Evolutionary conservation across 2,329 filamentous ascomycete genomes (phyloP).

Genomic region (Neurospora crassa): DNA sequence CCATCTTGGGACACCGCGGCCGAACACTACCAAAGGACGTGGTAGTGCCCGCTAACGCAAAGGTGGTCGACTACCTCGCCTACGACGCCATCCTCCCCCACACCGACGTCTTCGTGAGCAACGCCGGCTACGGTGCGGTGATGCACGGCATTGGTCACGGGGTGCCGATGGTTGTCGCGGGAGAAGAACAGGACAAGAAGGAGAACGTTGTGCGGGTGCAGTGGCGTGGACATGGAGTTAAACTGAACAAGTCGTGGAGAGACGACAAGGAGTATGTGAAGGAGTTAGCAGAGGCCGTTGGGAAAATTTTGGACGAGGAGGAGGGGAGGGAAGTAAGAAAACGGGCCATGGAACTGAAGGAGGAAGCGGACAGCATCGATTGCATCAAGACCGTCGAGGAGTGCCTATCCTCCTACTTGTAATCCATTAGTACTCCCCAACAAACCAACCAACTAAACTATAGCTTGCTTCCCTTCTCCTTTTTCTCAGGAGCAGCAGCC

Average conservation of each 20-base stretch:
- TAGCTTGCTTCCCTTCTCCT: constrained; percentile 5
- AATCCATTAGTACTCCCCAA: neutral
- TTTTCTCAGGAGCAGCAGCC: constrained; percentile 13
- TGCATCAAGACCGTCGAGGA: constrained; percentile 22
- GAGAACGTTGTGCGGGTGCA: constrained; percentile 27
- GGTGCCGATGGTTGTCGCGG: constrained; percentile 30
- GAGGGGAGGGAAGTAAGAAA: constrained; percentile 17
- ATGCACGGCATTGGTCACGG: constrained; percentile 30
- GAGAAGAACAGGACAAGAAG: constrained; percentile 32
- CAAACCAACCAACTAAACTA: neutral
- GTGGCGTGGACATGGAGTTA: constrained; percentile 25
- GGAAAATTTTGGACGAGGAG: constrained; percentile 19
- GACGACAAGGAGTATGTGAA: constrained; percentile 18
- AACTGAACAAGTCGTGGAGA: constrained; percentile 12
- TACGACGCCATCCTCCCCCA: constrained; percentile 29
- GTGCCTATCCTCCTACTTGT: neutral
- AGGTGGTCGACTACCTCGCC: constrained; percentile 27
- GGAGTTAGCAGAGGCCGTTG: constrained; percentile 15
- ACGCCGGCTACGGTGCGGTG: constrained; percentile 31
- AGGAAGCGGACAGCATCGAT: constrained; percentile 21
- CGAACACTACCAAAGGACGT: constrained; percentile 16
- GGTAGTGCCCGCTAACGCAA: constrained; percentile 22
- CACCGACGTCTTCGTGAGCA: constrained; percentile 29
- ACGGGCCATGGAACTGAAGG: constrained; percentile 18
- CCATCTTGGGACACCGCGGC: constrained; percentile 27